Conservation (phyloP, 2,329 filamentous ascomycete genomes). For the Fusarium sp. region DNA sequence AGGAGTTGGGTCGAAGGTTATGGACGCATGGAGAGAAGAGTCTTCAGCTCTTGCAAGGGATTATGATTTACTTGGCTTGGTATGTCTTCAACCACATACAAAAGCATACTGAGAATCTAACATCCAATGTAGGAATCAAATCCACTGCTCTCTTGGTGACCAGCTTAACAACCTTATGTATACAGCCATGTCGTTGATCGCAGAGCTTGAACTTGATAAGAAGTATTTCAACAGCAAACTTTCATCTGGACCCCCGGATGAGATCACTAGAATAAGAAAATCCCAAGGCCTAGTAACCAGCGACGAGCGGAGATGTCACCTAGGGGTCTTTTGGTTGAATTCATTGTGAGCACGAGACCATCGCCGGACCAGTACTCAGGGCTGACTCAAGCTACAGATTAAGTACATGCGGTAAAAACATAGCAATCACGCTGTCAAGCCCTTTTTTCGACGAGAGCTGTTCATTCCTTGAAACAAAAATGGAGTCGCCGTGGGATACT, state of each 20-base stretch:
- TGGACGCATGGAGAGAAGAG: slow-evolving; percentile 20
- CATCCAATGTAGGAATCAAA: slow-evolving; percentile 9
- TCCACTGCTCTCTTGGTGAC: slow-evolving; percentile 7
- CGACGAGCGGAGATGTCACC: slow-evolving; percentile 11
- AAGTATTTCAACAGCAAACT: slow-evolving; percentile 3
- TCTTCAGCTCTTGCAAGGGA: neutral
- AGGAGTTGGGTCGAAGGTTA: slow-evolving; percentile 15
- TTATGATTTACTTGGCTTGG: slow-evolving; percentile 23
- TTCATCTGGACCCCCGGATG: neutral
- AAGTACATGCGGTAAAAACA: neutral
- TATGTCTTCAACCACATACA: neutral
- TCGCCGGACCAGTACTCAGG: fast-evolving
- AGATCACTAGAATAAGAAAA: neutral
- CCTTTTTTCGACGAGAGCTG: neutral
- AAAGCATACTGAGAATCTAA: neutral
- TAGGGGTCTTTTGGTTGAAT: slow-evolving; percentile 25
- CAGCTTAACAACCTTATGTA: slow-evolving; percentile 25
- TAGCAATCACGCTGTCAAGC: neutral
- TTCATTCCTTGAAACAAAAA: neutral
- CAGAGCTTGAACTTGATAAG: slow-evolving; percentile 11
- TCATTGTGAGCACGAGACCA: neutral
- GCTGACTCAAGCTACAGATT: neutral
- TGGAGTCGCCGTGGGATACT: slow-evolving; percentile 1
- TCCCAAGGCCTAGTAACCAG: neutral
- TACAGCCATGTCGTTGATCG: slow-evolving; percentile 14